Evolutionary conservation across 2,329 filamentous ascomycete genomes (phyloP).

Genomic region (Albophoma yamanashiensis): DNA sequence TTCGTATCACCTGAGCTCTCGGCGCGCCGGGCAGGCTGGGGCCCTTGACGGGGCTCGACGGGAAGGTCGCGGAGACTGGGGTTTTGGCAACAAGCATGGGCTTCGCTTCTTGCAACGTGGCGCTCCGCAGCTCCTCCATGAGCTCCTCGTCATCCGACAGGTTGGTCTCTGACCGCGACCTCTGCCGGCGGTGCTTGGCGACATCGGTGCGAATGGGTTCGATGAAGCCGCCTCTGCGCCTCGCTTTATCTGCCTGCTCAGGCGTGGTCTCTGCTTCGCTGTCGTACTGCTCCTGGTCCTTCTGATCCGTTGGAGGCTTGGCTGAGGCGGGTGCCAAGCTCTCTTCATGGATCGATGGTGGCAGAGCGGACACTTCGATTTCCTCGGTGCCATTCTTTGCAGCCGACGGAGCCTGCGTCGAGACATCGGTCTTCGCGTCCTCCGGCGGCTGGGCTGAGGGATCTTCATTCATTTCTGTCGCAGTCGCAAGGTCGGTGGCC

Average conservation of each 20-base stretch:
- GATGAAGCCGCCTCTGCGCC: conserved; percentile 23
- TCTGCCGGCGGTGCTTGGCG: conserved; percentile 13
- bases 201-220: conserved; percentile 48
- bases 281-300: conserved; percentile 3
- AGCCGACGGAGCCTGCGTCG: conserved; percentile 16
- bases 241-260: conserved; percentile 16
- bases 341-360: neutral
- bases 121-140: conserved; percentile 76
- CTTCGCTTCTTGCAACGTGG: conserved; percentile 74
- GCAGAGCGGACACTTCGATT: conserved; percentile 4
- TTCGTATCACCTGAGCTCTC: conserved; percentile 26
- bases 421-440: conserved; percentile 4
- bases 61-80: conserved; percentile 59
- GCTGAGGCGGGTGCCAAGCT: neutral
- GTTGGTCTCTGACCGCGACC: conserved; percentile 29
- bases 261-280: conserved; percentile 15
- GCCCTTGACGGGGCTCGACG: conserved; percentile 13
- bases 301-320: neutral
- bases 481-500: conserved; percentile 4
- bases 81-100: conserved; percentile 71
- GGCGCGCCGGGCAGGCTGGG: conserved; percentile 1
- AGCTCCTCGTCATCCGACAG: conserved; percentile 66
- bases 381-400: conserved; percentile 8
- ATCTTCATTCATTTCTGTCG: conserved; percentile 5
- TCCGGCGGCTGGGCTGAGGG: conserved; percentile 11